These are phyloP conservation scores for Pneumocystis sp. DNA, from an alignment of 1,139 yeast species.

Conservation along the genomic window DNA sequence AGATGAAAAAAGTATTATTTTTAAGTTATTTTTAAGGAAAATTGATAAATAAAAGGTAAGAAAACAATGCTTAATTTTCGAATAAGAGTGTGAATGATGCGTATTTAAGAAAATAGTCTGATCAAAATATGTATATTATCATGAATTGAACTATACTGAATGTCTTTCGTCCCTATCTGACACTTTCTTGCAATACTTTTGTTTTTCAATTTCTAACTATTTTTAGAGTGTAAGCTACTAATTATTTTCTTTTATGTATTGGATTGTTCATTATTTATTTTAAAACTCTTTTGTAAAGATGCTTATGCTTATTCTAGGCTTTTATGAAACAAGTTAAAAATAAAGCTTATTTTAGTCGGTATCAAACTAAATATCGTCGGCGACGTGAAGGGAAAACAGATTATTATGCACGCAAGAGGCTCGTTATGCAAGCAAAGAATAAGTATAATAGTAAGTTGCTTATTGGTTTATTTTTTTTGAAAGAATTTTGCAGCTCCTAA, in stretches of 20 bases:
- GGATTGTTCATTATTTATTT: background rate
- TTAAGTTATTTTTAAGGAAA: background rate
- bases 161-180: background rate
- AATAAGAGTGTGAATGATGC: background rate
- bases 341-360: constrained; percentile 97
- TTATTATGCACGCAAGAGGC: constrained; percentile 99
- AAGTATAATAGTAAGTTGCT: constrained; percentile 52
- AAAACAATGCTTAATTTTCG: background rate
- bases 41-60: background rate
- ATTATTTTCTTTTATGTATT: background rate
- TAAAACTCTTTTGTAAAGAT: background rate
- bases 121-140: background rate
- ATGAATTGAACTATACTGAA: background rate
- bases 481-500: constrained; percentile 47
- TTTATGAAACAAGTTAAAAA: constrained; percentile 59
- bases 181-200: background rate
- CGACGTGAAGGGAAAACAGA: constrained; percentile 99
- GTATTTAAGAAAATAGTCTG: background rate
- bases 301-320: constrained; percentile 28
- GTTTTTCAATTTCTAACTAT: background rate
- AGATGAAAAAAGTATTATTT: background rate
- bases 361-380: constrained; percentile 99
- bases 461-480: background rate
- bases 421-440: constrained; percentile 99
- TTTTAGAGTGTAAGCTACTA: background rate